Base-by-base conservation (phyloP, 2,329 filamentous ascomycete species). In the Leptographium procerum region DNA sequence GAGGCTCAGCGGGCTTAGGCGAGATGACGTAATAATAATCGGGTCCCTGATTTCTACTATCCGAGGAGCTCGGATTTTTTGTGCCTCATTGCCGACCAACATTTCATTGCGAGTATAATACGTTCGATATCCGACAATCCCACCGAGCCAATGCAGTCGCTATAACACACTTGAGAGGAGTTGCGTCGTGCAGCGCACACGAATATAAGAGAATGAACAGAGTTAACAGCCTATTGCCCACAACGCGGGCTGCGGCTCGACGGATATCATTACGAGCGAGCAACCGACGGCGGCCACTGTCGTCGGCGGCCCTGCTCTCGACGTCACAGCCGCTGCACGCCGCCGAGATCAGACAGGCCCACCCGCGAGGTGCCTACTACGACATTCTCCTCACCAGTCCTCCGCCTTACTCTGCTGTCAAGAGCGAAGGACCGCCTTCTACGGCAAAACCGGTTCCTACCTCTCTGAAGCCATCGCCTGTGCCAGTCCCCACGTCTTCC, bases 341-440 rank as follows among this genome's bases (percentile, higher is more conserved):
- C 8, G n/a, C 34, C 3, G 5, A 19, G 45, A 40, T 45, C 24
- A 19, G 74, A 58, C 76, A 79, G 63, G 73, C 70, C n/a, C 70
- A 71, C 19, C 80, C 82, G 0, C 71, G 84, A 0, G 82, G 82
- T 1, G 68, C 72, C 43, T 86, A 83, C 71, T 86, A 86, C 69
- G 76, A 83, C 62, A 69, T 72, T n/a, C 76, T 85, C 28, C 72
- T 85, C 51, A 71, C 74, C 54, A 71, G 70, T 5, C 76, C 77
- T 0, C 70, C 72, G 10, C 73, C 73, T 1, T 73, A 71, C 57
- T 71, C 64, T 55, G 64, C 69, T 10, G 64, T 68, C 40, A 79
- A 79, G 64, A 73, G 73, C 52, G 73, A 79, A 62, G 68, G 70
- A 11, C 73, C 76, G 0, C 75, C 76, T 2, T 70, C 67, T n/a